These are phyloP conservation scores for Candida tetrigidarum DNA, from an alignment of 1,139 yeast species.

Conservation along the genomic window DNA sequence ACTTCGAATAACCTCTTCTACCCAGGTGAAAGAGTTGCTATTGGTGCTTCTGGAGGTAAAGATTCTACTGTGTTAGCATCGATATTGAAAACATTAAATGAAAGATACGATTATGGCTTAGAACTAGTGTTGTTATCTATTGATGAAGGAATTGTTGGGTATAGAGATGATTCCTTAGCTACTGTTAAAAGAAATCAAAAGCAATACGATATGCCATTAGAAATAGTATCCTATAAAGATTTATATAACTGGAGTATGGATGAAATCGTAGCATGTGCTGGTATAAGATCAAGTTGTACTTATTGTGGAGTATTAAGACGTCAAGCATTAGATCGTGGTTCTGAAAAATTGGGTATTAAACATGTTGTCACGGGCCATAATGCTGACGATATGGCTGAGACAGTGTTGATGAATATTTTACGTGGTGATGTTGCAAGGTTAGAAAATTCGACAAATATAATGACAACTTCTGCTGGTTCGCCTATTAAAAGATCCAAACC, in stretches of 20 bases:
- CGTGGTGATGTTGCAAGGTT: conserved; percentile 97
- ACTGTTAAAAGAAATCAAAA: conserved; percentile 92
- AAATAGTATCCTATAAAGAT: conserved; percentile 87
- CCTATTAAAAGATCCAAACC: conserved; percentile 94
- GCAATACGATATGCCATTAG: conserved; percentile 88
- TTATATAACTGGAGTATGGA: conserved; percentile 98
- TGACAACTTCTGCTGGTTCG: conserved; percentile 79
- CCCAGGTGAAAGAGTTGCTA: conserved; percentile 87
- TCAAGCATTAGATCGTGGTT: conserved; percentile 97
- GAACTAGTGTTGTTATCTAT: conserved; percentile 81
- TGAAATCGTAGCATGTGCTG: conserved; percentile 94
- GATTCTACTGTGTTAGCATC: conserved; percentile 96
- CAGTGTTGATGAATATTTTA: conserved; percentile 90
- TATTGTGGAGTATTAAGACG: conserved; percentile 97
- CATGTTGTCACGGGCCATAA: conserved; percentile 99
- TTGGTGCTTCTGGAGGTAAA: conserved; percentile 99
- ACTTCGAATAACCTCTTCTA: conserved; percentile 68
- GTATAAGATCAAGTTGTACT: conserved; percentile 93
- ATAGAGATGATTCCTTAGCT: conserved; percentile 95
- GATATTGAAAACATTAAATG: conserved; percentile 83
- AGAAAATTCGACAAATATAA: conserved; percentile 86
- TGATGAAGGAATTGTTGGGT: conserved; percentile 98
- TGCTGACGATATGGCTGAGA: conserved; percentile 99
- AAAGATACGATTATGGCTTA: conserved; percentile 84
- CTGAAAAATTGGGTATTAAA: conserved; percentile 79